phyloP scores from a whole-genome alignment of 2,329 filamentous ascomycete genomes.

The Amauroascus verrucosus region DNA sequence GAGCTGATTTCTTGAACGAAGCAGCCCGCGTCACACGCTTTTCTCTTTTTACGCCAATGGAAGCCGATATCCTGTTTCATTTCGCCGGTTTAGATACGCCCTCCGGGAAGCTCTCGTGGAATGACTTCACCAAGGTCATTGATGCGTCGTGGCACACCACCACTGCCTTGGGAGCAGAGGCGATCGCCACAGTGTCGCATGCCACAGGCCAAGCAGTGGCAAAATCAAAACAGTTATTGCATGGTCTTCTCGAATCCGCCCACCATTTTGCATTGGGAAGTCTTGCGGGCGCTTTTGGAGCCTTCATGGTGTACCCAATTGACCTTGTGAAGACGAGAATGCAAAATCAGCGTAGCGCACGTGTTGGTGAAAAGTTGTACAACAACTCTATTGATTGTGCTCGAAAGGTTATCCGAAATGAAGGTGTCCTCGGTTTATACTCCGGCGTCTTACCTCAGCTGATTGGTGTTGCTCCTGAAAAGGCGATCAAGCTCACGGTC shows the following conservation, averaged over 20 bases:
- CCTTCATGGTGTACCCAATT: slow-evolving; percentile 99
- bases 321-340: slow-evolving; percentile 97
- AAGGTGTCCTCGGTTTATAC: slow-evolving; percentile 82
- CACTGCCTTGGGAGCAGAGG: slow-evolving; percentile 44
- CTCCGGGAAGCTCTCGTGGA: slow-evolving; percentile 68
- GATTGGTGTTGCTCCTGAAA: slow-evolving; percentile 95
- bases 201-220: slow-evolving; percentile 46
- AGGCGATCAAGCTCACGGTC: slow-evolving; percentile 97
- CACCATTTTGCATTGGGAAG: slow-evolving; percentile 89
- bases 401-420: slow-evolving; percentile 82
- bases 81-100: slow-evolving; percentile 89
- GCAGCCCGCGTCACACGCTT: slow-evolving; percentile 84
- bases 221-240: slow-evolving; percentile 48
- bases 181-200: slow-evolving; percentile 32
- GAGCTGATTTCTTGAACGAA: slow-evolving; percentile 88
- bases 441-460: slow-evolving; percentile 91
- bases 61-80: slow-evolving; percentile 96
- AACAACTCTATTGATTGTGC: slow-evolving; percentile 97
- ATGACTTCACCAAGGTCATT: slow-evolving; percentile 87
- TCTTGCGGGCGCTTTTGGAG: slow-evolving; percentile 88
- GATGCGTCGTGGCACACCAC: slow-evolving; percentile 80
- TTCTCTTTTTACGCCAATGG: slow-evolving; percentile 95
- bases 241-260: slow-evolving; percentile 60
- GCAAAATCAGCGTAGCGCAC: slow-evolving; percentile 84
- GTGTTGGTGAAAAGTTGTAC: slow-evolving; percentile 79